Conservation (phyloP, 2,329 filamentous ascomycete genomes). For the Massarina eburnea region DNA sequence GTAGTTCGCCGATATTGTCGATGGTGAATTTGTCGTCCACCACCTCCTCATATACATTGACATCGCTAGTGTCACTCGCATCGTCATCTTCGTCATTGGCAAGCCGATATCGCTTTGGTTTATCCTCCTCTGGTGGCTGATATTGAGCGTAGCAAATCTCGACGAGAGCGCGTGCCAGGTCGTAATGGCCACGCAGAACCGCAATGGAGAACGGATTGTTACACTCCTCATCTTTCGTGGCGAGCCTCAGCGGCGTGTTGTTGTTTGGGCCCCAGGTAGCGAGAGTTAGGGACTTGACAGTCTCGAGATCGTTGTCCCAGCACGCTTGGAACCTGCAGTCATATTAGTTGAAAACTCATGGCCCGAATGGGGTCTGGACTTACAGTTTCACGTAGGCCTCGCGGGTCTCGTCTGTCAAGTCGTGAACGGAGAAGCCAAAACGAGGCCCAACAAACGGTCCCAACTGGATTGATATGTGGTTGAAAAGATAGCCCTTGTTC, state of each 20-base stretch:
- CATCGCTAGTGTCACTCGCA: conserved; percentile 14
- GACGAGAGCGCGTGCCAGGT: conserved; percentile 66
- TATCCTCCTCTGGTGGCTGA: conserved; percentile 53
- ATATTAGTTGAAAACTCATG: not conserved
- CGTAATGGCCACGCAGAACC: conserved; percentile 64
- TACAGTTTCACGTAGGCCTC: conserved; percentile 65
- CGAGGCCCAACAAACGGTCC: conserved; percentile 47
- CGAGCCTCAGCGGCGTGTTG: conserved; percentile 61
- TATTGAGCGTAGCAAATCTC: conserved; percentile 73
- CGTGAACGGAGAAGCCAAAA: conserved; percentile 53
- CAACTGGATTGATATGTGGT: not conserved
- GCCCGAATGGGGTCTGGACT: conserved; percentile 34
- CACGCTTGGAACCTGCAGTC: conserved; percentile 66
- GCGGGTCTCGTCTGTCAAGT: conserved; percentile 57
- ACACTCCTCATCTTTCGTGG: conserved; percentile 54
- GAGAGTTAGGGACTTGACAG: conserved; percentile 66
- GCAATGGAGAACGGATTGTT: conserved; percentile 70
- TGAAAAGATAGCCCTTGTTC: conserved; percentile 1
- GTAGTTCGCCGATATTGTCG: conserved; percentile 71
- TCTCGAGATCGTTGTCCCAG: conserved; percentile 68
- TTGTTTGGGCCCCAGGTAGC: conserved; percentile 58
- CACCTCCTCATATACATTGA: conserved; percentile 52
- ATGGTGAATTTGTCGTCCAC: conserved; percentile 72
- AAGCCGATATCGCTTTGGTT: conserved; percentile 53
- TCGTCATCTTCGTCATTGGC: conserved; percentile 36